Evolutionary conservation across 768 basidiomycete species (phyloP).

Genomic region (Scleroderma bovista): DNA sequence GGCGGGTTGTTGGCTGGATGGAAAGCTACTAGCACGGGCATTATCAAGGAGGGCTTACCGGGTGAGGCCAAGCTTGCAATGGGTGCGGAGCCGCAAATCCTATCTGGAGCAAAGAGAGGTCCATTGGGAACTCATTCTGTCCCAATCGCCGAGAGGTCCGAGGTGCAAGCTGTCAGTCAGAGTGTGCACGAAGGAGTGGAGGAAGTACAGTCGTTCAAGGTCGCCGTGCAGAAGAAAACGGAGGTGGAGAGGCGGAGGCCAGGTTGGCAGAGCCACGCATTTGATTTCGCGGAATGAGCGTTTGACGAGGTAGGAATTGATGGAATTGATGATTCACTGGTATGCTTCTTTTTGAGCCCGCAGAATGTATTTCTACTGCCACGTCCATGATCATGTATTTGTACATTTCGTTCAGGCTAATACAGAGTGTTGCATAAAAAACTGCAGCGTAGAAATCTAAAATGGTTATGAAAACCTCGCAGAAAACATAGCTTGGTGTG

Average conservation of each 20-base stretch:
- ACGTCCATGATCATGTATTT: background rate
- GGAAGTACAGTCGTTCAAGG: slow-evolving; percentile 39
- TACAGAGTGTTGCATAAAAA: no score
- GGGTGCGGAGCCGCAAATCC: slow-evolving; percentile 70
- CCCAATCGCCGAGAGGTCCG: slow-evolving; percentile 15
- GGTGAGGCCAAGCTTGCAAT: slow-evolving; percentile 46
- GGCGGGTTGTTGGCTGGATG: slow-evolving; percentile 36
- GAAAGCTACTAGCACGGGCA: slow-evolving; percentile 57
- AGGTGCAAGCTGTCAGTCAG: slow-evolving; percentile 18
- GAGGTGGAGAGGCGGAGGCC: slow-evolving; percentile 28
- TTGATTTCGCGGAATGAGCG: slow-evolving; percentile 28
- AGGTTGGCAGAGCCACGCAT: slow-evolving; percentile 50
- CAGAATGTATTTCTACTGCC: background rate
- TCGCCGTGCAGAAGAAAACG: slow-evolving; percentile 38
- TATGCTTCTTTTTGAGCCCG: background rate
- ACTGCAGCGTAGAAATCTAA: no score
- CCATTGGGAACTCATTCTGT: slow-evolving; percentile 53
- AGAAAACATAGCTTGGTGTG: no score
- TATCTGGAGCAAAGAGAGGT: slow-evolving; percentile 62
- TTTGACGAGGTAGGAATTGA: no score
- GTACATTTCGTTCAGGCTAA: background rate
- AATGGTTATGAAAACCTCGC: no score
- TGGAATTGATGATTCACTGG: no score
- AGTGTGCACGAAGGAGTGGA: slow-evolving; percentile 29
- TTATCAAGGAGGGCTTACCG: slow-evolving; percentile 46